Base-by-base conservation (phyloP, 2,329 filamentous ascomycete species). In the Hirsutella thompsonii region DNA sequence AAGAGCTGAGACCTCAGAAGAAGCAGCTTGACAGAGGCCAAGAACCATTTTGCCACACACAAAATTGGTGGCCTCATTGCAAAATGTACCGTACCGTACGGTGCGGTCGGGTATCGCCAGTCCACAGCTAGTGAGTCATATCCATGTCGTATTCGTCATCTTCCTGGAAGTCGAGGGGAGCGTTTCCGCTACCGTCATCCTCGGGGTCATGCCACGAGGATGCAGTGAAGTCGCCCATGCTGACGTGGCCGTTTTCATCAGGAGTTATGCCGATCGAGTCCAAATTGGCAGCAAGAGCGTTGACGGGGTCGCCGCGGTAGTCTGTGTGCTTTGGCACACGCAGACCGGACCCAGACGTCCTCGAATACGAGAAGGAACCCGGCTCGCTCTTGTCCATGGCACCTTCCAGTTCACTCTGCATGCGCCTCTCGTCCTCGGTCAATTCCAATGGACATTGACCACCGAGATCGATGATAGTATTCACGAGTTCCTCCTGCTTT, bases 121-220 rank as follows among this genome's bases (percentile, higher is more conserved):
- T n/a, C 8, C 10, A 23, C 5, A 2, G 36, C 47, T 56, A 54
- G 38, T 59, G 57, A 23, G 64, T 72, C 48, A 79, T 61, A 49
- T 92, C 85, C 84, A 94, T 93, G 55, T 78, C 79, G 55, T 84
- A 94, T 63, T 94, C 89, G 52, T 95, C 89, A 63, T 95, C 89
- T 59, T 94, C 89, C 62, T 94, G 94, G 65, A 95, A 86, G 57
- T 81, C 80, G 55, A 85, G 69, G 6, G 69, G 66, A 20, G 69
- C 70, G 36, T 79, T 74, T 42, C 80, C 81, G 55, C 77, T 85
- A 45, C 73, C 79, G 40, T 83, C 82, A 55, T 82, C 83, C 55
- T 83, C 81, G 46, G 74, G 77, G 35, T 81, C 79, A 41, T 77
- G 75, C 67, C 79, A 83, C 55, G 81, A 79, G 43, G 72, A 69